Evolutionary conservation across 192 early-diverging fungal species (phyloP).

Genomic region (Coemansia sp.): DNA sequence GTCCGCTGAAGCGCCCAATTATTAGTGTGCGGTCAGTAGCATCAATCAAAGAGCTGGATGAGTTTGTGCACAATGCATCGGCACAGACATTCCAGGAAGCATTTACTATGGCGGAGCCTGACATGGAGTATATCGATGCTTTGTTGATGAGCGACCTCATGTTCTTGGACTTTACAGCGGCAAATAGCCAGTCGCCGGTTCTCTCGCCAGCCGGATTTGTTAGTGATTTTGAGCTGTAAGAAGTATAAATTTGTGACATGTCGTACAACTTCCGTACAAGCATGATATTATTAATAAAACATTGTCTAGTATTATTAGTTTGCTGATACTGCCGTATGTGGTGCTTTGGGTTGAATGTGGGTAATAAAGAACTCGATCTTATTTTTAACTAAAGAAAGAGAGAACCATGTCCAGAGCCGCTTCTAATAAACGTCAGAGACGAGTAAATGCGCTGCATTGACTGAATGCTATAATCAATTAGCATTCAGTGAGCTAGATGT

Average conservation of each 20-base stretch:
- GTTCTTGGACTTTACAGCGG: slow-evolving; percentile 36
- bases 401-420: too few species aligned
- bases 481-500: too few species aligned
- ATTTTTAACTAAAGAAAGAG: too few species aligned
- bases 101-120: slow-evolving; percentile 68
- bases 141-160: slow-evolving; percentile 58
- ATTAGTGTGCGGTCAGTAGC: slow-evolving; percentile 69
- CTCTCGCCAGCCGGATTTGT: slow-evolving; percentile 8
- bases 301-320: too few species aligned
- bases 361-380: too few species aligned
- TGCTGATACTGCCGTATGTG: too few species aligned
- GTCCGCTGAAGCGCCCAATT: slow-evolving; percentile 69
- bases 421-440: too few species aligned
- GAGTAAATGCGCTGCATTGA: too few species aligned
- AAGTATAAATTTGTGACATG: background rate
- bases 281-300: too few species aligned
- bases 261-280: too few species aligned
- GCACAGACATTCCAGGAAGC: slow-evolving; percentile 75
- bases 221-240: slow-evolving; percentile 16
- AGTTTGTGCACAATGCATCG: slow-evolving; percentile 76
- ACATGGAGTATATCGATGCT: slow-evolving; percentile 73
- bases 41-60: slow-evolving; percentile 68
- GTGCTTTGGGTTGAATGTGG: too few species aligned
- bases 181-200: background rate
- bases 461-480: too few species aligned